These are phyloP conservation scores for Ilex paraguariensis DNA, from an alignment of 305 asterid species.

Conservation along the genomic window DNA sequence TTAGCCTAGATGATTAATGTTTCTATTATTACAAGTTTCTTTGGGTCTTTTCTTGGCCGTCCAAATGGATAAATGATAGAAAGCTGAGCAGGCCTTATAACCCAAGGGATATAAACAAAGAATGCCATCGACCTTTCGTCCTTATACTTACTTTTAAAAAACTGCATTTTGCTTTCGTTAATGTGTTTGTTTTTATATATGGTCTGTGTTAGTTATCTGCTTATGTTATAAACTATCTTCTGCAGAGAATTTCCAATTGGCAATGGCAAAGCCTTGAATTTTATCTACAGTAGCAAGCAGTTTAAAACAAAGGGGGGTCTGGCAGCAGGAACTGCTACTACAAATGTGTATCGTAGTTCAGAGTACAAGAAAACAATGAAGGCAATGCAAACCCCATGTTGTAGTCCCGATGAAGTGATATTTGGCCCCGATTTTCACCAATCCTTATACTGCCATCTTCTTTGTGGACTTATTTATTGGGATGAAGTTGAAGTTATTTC, in stretches of 20 bases:
- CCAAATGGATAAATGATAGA: no score
- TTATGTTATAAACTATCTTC: not conserved
- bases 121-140: no score
- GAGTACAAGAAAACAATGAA: constrained; percentile 77
- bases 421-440: constrained; percentile 90
- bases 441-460: constrained; percentile 80
- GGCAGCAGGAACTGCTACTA: constrained; percentile 93
- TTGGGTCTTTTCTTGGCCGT: no score
- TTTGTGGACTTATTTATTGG: constrained; percentile 68
- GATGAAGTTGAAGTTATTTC: constrained; percentile 74
- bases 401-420: constrained; percentile 95
- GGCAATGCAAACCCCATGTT: constrained; percentile 81
- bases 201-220: not conserved
- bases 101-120: no score
- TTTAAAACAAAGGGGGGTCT: constrained; percentile 94
- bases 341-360: constrained; percentile 70
- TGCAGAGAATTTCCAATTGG: constrained; percentile 72
- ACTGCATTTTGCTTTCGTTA: not conserved
- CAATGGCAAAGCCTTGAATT: constrained; percentile 81
- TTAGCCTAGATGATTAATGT: no score
- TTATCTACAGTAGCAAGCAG: constrained; percentile 88
- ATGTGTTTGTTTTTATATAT: constrained; percentile 1
- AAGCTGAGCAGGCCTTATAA: no score
- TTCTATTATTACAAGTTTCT: no score
- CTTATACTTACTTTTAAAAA: no score